A percentile compares a stretch with the other conserved stretches of the same genome.
Evolutionary conservation across 352 stramenopile genomes (phyloP).

Genomic region (Phytophthora sp.): DNA sequence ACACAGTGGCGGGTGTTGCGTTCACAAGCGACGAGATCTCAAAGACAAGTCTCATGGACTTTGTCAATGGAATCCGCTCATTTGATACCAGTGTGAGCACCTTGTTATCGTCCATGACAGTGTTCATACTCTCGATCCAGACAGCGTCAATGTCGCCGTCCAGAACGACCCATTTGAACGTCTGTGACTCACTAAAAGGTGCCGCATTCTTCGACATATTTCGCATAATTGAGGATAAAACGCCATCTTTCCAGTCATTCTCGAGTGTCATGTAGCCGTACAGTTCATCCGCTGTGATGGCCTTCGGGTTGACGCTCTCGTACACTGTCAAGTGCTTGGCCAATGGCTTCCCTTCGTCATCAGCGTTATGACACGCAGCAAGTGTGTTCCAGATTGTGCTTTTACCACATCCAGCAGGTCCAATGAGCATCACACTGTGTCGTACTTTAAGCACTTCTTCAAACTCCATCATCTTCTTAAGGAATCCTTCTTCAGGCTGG

Average conservation of each 20-base stretch:
- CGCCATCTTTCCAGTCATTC: conserved; percentile 98
- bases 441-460: conserved; percentile 95
- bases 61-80: conserved; percentile 95
- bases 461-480: conserved; percentile 96
- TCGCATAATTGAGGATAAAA: conserved; percentile 96
- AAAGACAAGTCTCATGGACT: conserved; percentile 97
- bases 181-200: conserved; percentile 90
- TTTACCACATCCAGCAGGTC: conserved; percentile 94
- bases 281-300: conserved; percentile 92
- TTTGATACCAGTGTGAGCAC: conserved; percentile 97
- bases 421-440: conserved; percentile 97
- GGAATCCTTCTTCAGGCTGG: conserved; percentile 94
- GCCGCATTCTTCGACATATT: conserved; percentile 94
- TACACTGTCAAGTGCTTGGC: conserved; percentile 92
- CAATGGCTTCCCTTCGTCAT: conserved; percentile 62
- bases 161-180: conserved; percentile 90
- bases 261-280: conserved; percentile 97
- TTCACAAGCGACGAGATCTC: conserved; percentile 97
- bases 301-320: conserved; percentile 96
- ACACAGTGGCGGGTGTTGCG: conserved; percentile 96
- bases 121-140: conserved; percentile 95
- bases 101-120: conserved; percentile 94
- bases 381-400: conserved; percentile 96
- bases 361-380: conserved; percentile 73
- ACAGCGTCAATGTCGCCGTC: conserved; percentile 95